Evolutionary conservation across 2,329 filamentous ascomycete species (phyloP), one percentile per base, ranked within the genome.

Genomic region (Aspergillus nomiae): DNA sequence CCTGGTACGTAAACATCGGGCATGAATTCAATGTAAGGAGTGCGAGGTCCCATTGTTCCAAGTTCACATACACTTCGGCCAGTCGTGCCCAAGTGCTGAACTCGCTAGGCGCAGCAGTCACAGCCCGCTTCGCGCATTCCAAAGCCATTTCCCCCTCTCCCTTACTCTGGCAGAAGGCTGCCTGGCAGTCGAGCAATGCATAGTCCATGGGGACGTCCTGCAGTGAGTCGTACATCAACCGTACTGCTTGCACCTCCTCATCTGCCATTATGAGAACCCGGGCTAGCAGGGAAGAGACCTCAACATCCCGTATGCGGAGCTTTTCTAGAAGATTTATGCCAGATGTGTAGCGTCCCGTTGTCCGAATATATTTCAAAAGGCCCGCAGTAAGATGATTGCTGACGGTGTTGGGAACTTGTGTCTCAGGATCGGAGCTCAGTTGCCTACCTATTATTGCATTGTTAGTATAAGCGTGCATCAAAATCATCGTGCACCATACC

Each of bases 1-100:
- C 95, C 78, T 98, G 95, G 78, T 99, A 98, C 8, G 95, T 99
- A 78, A 99, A 99, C 95, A 99, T 99, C 10, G 95, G 95, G 77
- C 95, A 99, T 21, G 95, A 99, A 80, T 99, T 99, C 58, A 99
- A 85, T 4, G 95, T 98, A 6, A 96, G 89, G 28, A 99, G 85
- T 0, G 95, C 95, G 69, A 98, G 88, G 74, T 98, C 95, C 93
- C 95, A 99, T 74, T 96, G 92, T 76, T 99, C 95, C 80, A 96
- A 87, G 56, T 90, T 87, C 60, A 98, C 92, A 71, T 99, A 99
- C 36, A 98, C 91, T 75, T 98, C 92, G 2, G 94, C 94, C 66
- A 99, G 80, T 62, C 94, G 86, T 62, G 95, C 94, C 95, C 95
- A 99, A 0, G 95, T 98, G 59, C 92, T 92, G 74, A 99, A 99